Conservation (phyloP, 441 rosid species). For the Flueggea neowawraea region DNA sequence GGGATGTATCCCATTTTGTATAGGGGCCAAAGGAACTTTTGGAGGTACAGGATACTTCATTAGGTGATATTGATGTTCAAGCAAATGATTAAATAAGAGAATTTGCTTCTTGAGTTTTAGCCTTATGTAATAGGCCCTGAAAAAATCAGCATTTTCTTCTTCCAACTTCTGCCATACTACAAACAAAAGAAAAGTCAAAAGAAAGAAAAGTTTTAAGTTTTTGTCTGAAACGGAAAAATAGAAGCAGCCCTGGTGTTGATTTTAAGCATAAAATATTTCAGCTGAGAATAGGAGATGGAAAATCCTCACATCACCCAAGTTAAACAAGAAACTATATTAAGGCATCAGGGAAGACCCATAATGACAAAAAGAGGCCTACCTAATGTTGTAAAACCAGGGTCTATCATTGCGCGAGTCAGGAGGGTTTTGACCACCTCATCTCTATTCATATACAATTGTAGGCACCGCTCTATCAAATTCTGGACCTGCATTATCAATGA, state of each 20-base stretch:
- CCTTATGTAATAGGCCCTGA: slow-evolving; percentile 92
- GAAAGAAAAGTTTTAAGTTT: slow-evolving; percentile 6
- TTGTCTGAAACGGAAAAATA: slow-evolving; percentile 7
- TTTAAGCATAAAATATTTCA: neutral
- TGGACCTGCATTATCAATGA: slow-evolving; percentile 63
- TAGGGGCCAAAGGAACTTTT: slow-evolving; percentile 80
- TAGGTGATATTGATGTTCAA: slow-evolving; percentile 88
- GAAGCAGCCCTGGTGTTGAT: neutral
- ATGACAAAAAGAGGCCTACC: slow-evolving; percentile 35
- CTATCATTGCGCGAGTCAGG: slow-evolving; percentile 86
- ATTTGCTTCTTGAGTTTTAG: slow-evolving; percentile 93
- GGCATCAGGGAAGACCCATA: neutral
- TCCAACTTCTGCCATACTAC: slow-evolving; percentile 99
- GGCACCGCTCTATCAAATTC: slow-evolving; percentile 92
- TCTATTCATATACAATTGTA: slow-evolving; percentile 92
- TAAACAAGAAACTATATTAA: neutral
- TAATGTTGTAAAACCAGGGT: slow-evolving; percentile 86
- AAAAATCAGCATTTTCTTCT: slow-evolving; percentile 95
- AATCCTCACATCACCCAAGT: slow-evolving; percentile 1
- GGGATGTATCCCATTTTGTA: slow-evolving; percentile 91
- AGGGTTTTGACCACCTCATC: slow-evolving; percentile 96
- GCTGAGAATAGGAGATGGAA: neutral
- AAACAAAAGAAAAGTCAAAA: slow-evolving; percentile 19
- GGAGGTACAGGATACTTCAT: slow-evolving; percentile 84
- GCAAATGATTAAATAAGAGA: slow-evolving; percentile 80